Base-by-base conservation (phyloP, 2,329 filamentous ascomycete genomes). In the Emericellopsis atlantica region DNA sequence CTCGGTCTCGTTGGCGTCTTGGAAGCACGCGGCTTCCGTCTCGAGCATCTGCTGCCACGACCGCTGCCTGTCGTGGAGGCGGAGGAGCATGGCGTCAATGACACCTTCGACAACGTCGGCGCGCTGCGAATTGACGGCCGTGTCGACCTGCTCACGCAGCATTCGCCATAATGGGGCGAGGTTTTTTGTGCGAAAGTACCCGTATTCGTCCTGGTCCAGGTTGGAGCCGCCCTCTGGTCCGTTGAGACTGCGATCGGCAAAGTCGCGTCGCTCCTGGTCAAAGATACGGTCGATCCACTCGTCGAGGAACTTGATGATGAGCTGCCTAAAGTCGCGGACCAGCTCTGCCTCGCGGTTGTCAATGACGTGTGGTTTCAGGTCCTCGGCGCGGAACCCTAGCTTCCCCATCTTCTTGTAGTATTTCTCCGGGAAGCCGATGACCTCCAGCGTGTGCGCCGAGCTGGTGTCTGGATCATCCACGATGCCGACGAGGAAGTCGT, bases 251-350 rank as follows among this genome's bases (percentile, higher is more conserved):
- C 89, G 79, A 43, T 87, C 79, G 37, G 78, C 68, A 60, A 98
- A 93, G 50, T 86, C 82, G 51, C 80, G 82, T 54, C 74, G 76
- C 61, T 98, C 93, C 36, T 85, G 81, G 8, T 70, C 72, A 52
- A 86, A 87, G 59, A 98, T 95, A 43, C 88, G 80, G 47, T 93
- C 86, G 71, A 96, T 94, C 89, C 92, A 98, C 65, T 96, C 85
- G 58, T 95, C 90, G 44, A 98, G 80, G 45, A 88, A 89, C 56
- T 84, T 86, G 62, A 95, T 92, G 59, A 98, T 96, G 56, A 96
- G 81, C 56, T 87, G 82, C 45, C 90, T 79, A 72, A 95, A 98
- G 57, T 95, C 89, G 40, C 87, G 81, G 41, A 98, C 85, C 14
- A 98, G 73, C 58, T 98, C 92, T 32, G 79, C 73, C 60, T 93